Percentiles rank a stretch among this genome's conserved stretches.
Conservation (phyloP, 139 green algal species). For the Pycnococcus provasolii region DNA sequence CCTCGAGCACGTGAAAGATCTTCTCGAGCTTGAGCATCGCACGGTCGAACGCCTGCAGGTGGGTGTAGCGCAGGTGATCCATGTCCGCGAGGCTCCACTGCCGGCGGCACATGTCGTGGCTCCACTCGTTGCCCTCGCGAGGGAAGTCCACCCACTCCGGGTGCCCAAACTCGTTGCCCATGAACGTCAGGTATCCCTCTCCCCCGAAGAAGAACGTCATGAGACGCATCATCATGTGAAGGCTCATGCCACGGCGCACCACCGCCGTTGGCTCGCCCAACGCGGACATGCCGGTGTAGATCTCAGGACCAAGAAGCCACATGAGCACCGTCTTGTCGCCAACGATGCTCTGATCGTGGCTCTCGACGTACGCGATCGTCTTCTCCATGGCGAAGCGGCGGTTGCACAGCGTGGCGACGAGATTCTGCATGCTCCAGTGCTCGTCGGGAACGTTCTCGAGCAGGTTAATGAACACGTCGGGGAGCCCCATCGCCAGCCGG, state of each 20-base stretch:
- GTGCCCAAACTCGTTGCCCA: slow-evolving; percentile 53
- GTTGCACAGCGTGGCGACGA: slow-evolving; percentile 80
- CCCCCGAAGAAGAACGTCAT: slow-evolving; percentile 42
- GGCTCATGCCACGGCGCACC: slow-evolving; percentile 37
- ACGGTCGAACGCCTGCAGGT: slow-evolving; percentile 60
- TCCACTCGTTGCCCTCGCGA: slow-evolving; percentile 88
- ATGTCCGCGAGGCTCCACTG: slow-evolving; percentile 67
- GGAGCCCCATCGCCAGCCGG: slow-evolving; percentile 81
- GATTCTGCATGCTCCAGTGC: slow-evolving; percentile 63
- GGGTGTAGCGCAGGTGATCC: slow-evolving; percentile 73
- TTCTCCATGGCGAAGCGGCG: slow-evolving; percentile 31
- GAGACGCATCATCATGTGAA: slow-evolving; percentile 57
- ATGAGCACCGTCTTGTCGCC: slow-evolving; percentile 48
- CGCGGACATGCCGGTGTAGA: slow-evolving; percentile 42
- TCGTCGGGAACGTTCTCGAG: slow-evolving; percentile 67
- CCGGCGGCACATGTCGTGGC: slow-evolving; percentile 64
- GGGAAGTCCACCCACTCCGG: slow-evolving; percentile 91
- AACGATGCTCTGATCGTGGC: slow-evolving; percentile 45
- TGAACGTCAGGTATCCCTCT: slow-evolving; percentile 50
- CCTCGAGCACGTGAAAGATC: slow-evolving; percentile 41
- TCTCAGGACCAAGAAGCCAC: slow-evolving; percentile 44
- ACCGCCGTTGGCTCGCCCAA: slow-evolving; percentile 17
- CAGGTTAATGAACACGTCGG: slow-evolving; percentile 78
- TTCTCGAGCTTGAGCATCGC: slow-evolving; percentile 64
- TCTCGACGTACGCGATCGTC: slow-evolving; percentile 42